Base-by-base conservation (phyloP, 768 basidiomycete species). In the Rhodotorula paludigena region DNA sequence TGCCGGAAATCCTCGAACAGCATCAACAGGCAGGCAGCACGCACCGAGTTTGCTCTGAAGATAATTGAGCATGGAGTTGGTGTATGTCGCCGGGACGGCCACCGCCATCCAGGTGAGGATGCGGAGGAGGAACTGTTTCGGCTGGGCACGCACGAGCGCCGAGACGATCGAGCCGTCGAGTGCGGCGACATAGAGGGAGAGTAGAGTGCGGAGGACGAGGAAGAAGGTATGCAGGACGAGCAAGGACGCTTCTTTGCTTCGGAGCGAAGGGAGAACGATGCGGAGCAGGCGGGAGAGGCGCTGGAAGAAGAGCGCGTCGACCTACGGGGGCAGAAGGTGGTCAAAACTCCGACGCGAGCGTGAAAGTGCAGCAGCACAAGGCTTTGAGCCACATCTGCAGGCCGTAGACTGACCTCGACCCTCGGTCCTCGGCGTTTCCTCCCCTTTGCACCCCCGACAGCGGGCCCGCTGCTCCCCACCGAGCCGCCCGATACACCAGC, bases 131-230 rank as follows among this genome's bases (percentile, higher is more conserved):
- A 98, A 97, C 59, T 86, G 82, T 4, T 82, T 73, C 5, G 89
- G 85, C 74, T 87, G 85, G 12, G 89, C 90, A 63, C 92, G 87
- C 39, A 99, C 94, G 16, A 99, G 84, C 54, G 90, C 91, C 7
- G 93, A 90, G 9, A 98, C 94, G 72, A 98, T 97, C 77, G 91
- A 49, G 78, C 94, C 94, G 76, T 98, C 94, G 55, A 98, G 82
- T 30, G 89, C 85, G 11, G 94, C 94, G 55, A 99, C 92, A 76
- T 96, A 97, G 25, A 99, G 81, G 23, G 90, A 93, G 53, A 98
- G 87, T 3, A 89, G 87, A 7, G 94, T 98, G 73, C 94, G 81
- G 71, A 90, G 88, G 21, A 98, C 82, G 60, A 99, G 84, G 64
- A 99, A 82, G 75, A 86, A 85, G 21, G 92, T 90, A 79, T 98